Evolutionary conservation across 805 yeast species (phyloP).

Genomic region (Yamadazyma laniorum): DNA sequence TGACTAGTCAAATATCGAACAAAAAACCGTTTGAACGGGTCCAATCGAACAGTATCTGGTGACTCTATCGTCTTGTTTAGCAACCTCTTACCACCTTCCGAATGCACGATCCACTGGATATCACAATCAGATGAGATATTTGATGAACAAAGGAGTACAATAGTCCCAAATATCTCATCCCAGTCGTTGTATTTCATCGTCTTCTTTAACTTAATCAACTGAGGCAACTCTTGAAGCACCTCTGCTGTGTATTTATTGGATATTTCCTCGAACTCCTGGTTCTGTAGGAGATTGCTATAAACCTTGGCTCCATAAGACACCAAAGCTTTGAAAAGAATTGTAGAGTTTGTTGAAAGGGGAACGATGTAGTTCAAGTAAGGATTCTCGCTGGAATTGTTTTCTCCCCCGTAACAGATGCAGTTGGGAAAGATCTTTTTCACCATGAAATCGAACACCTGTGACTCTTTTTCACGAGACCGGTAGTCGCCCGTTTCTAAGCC

Average conservation of each 20-base stretch:
- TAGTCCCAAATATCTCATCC: conserved; percentile 42
- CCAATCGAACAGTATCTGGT: neutral
- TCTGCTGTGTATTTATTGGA: conserved; percentile 25
- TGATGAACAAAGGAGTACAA: conserved; percentile 38
- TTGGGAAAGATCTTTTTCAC: conserved; percentile 34
- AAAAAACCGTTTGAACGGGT: conserved; percentile 34
- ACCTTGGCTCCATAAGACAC: conserved; percentile 37
- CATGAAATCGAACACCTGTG: conserved; percentile 29
- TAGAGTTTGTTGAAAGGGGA: conserved; percentile 34
- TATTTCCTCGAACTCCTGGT: conserved; percentile 21
- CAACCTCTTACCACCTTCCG: conserved; percentile 38
- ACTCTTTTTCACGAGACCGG: conserved; percentile 19
- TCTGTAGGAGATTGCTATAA: conserved; percentile 27
- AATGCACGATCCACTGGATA: conserved; percentile 35
- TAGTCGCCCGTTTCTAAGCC: no score
- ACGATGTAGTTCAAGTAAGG: conserved; percentile 39
- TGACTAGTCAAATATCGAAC: conserved; percentile 39
- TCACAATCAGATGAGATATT: conserved; percentile 44
- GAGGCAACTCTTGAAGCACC: conserved; percentile 29
- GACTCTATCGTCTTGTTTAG: conserved; percentile 11
- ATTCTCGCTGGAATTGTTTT: conserved; percentile 18
- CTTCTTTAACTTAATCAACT: conserved; percentile 25
- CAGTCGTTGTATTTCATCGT: conserved; percentile 23
- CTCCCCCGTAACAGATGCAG: conserved; percentile 33
- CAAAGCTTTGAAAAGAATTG: conserved; percentile 30